phyloP scores from a whole-genome alignment of 352 stramenopile species.

The Phytophthora capsici region DNA sequence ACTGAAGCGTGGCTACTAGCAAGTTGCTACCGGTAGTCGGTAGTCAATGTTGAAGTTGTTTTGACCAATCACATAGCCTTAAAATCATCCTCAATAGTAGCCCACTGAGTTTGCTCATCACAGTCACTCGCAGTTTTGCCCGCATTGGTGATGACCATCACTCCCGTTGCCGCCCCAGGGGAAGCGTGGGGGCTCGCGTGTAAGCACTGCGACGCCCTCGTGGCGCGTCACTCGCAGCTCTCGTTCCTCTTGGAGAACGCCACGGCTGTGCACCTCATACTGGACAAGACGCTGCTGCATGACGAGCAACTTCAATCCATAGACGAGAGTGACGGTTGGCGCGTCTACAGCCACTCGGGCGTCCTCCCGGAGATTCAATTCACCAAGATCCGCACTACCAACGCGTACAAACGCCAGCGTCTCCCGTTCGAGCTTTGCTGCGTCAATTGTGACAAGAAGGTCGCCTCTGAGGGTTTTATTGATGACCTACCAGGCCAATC shows the following conservation, averaged over 20 bases:
- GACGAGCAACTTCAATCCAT: slow-evolving; percentile 39
- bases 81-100: slow-evolving; percentile 8
- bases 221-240: slow-evolving; percentile 49
- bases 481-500: slow-evolving; percentile 41
- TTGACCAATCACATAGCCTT: slow-evolving; percentile 22
- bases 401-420: slow-evolving; percentile 40
- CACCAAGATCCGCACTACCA: slow-evolving; percentile 54
- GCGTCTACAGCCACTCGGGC: slow-evolving; percentile 33
- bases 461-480: slow-evolving; percentile 50
- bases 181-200: slow-evolving; percentile 42
- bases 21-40: too few species aligned
- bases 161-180: background rate
- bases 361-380: slow-evolving; percentile 47
- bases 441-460: slow-evolving; percentile 48
- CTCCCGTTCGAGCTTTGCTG: slow-evolving; percentile 70
- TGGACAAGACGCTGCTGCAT: slow-evolving; percentile 45
- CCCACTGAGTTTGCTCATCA: slow-evolving; percentile 10
- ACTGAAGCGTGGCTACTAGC: too few species aligned
- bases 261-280: slow-evolving; percentile 51
- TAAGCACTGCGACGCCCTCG: slow-evolving; percentile 31
- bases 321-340: slow-evolving; percentile 38
- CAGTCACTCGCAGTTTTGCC: slow-evolving; percentile 3
- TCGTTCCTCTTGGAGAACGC: slow-evolving; percentile 61
- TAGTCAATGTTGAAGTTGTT: slow-evolving; percentile 23
- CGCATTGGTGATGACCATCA: slow-evolving; percentile 23